Base-by-base conservation (phyloP, 208 protist genomes). In the Trypanosoma lewisi region DNA sequence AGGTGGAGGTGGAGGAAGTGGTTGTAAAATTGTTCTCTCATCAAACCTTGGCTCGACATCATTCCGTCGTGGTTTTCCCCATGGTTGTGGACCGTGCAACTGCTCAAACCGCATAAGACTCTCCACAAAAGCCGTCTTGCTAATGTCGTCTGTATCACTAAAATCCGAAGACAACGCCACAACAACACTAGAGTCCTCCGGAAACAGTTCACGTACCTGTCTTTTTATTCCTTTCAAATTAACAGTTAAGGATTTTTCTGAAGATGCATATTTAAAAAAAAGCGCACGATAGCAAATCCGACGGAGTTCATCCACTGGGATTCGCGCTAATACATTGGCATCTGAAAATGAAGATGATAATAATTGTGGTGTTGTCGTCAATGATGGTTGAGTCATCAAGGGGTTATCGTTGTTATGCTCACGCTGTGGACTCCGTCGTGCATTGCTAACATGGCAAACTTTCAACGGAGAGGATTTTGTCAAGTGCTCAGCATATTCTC, bases 191-290 rank as follows among this genome's bases (percentile, higher is more conserved):
- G 58, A 49, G 57, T 93, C 89, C 44, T 83, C 83, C 1, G 82
- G 82, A 60, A 86, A 89, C 34, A 75, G 73, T 14, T 72, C 61
- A 28, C 62, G 48, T 31, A 87, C 86, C 54, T 85, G 75, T 41
- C 61, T 58, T 36, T 77, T 54, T 37, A 92, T 73, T 37, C 89
- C 76, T 9, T 52, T 44, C 25, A 80, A 63, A 25, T 48, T 53
- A 16, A 95, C 70, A 8, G 67, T 70, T 4, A 57, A 48, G 12
- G 54, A 70, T 8, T 47, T 39, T 19, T 73, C 9, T 31, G 58
- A 67, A 21, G 81, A 42, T 34, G 85, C 75, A 70, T 89, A 95
- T 70, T 95, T 95, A 77, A 76, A 80, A 55, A 95, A 95, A 63
- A 95, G 83, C 0, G 85, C 85, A 30, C 85, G 79, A 31, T 79